Evolutionary conservation across 2,329 filamentous ascomycete species (phyloP).

Genomic region (Ceratocystis destructans): DNA sequence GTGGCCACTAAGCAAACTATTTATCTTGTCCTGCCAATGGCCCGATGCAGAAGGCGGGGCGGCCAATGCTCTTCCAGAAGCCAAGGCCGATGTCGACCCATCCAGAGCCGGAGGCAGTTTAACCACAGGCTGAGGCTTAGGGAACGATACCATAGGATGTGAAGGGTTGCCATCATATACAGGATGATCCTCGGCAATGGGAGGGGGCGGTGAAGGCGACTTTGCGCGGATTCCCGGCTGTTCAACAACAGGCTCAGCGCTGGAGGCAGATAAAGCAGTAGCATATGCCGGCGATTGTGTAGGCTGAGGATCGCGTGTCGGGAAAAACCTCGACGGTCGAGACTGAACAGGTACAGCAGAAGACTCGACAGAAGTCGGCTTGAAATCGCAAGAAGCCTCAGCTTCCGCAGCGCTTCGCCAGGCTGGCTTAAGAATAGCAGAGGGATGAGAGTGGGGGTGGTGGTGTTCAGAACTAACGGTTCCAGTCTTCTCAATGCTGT

Average conservation of each 20-base stretch:
- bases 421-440: slow-evolving; percentile 13
- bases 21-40: slow-evolving; percentile 70
- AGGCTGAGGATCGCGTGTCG: slow-evolving; percentile 36
- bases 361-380: slow-evolving; percentile 10
- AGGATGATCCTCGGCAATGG: slow-evolving; percentile 55
- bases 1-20: slow-evolving; percentile 55
- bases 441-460: not conserved
- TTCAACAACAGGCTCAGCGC: slow-evolving; percentile 18
- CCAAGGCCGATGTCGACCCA: not conserved
- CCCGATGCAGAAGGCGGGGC: slow-evolving; percentile 1
- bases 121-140: slow-evolving; percentile 59
- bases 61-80: not conserved
- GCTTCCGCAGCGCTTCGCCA: slow-evolving; percentile 14
- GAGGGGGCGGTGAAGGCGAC: slow-evolving; percentile 59
- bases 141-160: slow-evolving; percentile 56
- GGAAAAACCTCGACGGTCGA: slow-evolving; percentile 49
- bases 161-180: slow-evolving; percentile 53
- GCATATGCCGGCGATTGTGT: slow-evolving; percentile 24
- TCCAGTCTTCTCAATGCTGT: not conserved
- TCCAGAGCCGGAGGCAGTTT: slow-evolving; percentile 53
- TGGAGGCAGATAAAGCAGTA: not conserved
- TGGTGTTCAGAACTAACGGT: not conserved
- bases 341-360: slow-evolving; percentile 30
- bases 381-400: not conserved
- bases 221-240: slow-evolving; percentile 31